phyloP scores from a whole-genome alignment of 2,329 filamentous ascomycete species.

The Alternaria burnsii region DNA sequence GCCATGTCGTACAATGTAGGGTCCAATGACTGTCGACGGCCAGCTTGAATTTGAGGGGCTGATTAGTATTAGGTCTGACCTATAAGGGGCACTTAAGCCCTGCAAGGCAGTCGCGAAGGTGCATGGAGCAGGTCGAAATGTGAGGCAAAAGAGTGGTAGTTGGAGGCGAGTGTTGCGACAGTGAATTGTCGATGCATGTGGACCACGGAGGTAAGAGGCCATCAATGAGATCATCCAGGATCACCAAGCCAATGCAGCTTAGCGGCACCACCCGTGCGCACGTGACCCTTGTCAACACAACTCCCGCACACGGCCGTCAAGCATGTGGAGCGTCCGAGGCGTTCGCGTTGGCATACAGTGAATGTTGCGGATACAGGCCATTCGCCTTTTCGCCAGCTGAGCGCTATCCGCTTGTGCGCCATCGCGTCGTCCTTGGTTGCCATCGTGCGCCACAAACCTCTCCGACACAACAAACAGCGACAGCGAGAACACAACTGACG shows the following conservation, averaged over 20 bases:
- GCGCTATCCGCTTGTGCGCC: background rate
- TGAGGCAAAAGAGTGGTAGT: background rate
- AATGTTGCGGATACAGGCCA: background rate
- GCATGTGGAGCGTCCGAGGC: background rate
- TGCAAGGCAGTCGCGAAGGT: slow-evolving; percentile 3
- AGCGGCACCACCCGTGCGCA: slow-evolving; percentile 4
- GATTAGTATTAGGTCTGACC: background rate
- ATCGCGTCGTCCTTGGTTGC: slow-evolving; percentile 4
- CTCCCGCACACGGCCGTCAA: background rate
- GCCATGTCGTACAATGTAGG: slow-evolving; percentile 31
- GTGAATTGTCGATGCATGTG: slow-evolving; percentile 16
- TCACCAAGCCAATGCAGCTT: slow-evolving; percentile 1
- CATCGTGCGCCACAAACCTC: slow-evolving; percentile 8
- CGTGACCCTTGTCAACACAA: slow-evolving; percentile 9
- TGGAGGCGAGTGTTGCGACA: background rate
- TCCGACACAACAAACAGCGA: slow-evolving; percentile 9
- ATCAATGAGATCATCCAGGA: slow-evolving; percentile 15
- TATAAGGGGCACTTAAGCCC: slow-evolving; percentile 14
- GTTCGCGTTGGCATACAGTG: background rate
- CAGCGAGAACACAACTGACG: background rate
- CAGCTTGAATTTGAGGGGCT: background rate
- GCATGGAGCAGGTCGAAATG: slow-evolving; percentile 4
- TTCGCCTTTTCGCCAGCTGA: background rate
- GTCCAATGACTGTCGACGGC: background rate
- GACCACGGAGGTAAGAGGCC: slow-evolving; percentile 13